Evolutionary conservation across 73 alveolate species (phyloP).

Genomic region (Symbiodinium pilosum): DNA sequence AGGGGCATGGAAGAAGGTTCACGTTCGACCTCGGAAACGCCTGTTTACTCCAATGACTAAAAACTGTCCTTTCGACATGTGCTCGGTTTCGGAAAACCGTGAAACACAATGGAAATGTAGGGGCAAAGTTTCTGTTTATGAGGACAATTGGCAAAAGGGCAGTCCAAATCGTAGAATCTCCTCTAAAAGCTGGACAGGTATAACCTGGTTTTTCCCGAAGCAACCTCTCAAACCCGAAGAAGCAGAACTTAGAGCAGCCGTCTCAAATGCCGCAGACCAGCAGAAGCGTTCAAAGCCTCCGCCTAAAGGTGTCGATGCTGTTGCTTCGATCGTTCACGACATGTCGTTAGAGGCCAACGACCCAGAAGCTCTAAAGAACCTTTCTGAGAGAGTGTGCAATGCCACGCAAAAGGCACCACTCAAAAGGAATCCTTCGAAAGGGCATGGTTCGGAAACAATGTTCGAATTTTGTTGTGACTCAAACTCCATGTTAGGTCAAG

Average conservation of each 20-base stretch:
- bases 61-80: slow-evolving; percentile 1
- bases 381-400: not conserved
- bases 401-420: not conserved
- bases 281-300: not conserved
- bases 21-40: slow-evolving; percentile 11
- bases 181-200: slow-evolving; percentile 28
- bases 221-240: not conserved
- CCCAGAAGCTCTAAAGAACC: not conserved
- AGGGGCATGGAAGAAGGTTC: not conserved
- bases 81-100: not conserved
- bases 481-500: not conserved
- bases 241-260: not conserved
- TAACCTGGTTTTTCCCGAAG: slow-evolving; percentile 26
- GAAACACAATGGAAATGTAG: slow-evolving; percentile 36
- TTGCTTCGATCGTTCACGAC: not conserved
- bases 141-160: slow-evolving; percentile 27
- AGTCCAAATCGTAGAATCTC: slow-evolving; percentile 22
- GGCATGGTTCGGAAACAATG: not conserved
- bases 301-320: not conserved
- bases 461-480: slow-evolving; percentile 40
- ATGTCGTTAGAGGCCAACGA: not conserved
- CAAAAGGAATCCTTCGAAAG: not conserved
- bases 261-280: slow-evolving; percentile 12
- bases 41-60: slow-evolving; percentile 16
- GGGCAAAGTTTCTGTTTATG: not conserved